These are phyloP conservation scores for Suillus variegatus DNA, from an alignment of 768 basidiomycete species.

Conservation along the genomic window DNA sequence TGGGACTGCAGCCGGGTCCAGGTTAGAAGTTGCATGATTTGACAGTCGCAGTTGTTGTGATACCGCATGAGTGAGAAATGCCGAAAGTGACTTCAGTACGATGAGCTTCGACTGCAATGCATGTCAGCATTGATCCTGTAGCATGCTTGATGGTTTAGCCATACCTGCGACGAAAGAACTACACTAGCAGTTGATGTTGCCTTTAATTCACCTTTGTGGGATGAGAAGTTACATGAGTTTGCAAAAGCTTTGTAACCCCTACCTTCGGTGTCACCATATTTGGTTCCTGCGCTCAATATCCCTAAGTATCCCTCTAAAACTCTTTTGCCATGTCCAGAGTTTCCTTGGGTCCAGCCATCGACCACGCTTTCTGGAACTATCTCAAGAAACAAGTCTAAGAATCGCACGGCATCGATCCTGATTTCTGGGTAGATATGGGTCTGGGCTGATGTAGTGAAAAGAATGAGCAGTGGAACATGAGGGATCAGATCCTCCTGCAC, in stretches of 20 bases:
- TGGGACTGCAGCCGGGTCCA: conserved; percentile 15
- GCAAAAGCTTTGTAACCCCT: conserved; percentile 7
- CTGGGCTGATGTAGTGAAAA: conserved; percentile 89
- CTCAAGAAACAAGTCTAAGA: conserved; percentile 75
- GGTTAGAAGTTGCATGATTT: conserved; percentile 16
- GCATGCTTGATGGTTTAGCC: conserved; percentile 1
- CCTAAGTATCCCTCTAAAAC: conserved; percentile 81
- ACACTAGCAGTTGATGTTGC: conserved; percentile 68
- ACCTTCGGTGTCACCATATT: conserved; percentile 61
- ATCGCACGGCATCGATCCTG: conserved; percentile 83
- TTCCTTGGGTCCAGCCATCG: conserved; percentile 63
- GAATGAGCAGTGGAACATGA: conserved; percentile 72
- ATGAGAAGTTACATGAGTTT: conserved; percentile 2
- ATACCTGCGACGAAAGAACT: conserved; percentile 62
- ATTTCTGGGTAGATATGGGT: conserved; percentile 97
- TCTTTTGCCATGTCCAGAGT: conserved; percentile 55
- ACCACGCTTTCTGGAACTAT: conserved; percentile 67
- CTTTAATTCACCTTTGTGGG: conserved; percentile 26
- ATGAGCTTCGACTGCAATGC: conserved; percentile 68
- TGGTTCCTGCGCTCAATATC: conserved; percentile 70
- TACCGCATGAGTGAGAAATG: conserved; percentile 59
- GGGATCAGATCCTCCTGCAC: conserved; percentile 69
- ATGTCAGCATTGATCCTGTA: conserved; percentile 9
- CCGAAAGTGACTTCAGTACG: conserved; percentile 70
- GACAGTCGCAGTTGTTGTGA: conserved; percentile 20